Percentiles rank a stretch among this genome's conserved stretches.
These are phyloP conservation scores for Pseudogymnoascus sp. DNA, from an alignment of 2,329 filamentous ascomycete genomes.

Conservation along the genomic window DNA sequence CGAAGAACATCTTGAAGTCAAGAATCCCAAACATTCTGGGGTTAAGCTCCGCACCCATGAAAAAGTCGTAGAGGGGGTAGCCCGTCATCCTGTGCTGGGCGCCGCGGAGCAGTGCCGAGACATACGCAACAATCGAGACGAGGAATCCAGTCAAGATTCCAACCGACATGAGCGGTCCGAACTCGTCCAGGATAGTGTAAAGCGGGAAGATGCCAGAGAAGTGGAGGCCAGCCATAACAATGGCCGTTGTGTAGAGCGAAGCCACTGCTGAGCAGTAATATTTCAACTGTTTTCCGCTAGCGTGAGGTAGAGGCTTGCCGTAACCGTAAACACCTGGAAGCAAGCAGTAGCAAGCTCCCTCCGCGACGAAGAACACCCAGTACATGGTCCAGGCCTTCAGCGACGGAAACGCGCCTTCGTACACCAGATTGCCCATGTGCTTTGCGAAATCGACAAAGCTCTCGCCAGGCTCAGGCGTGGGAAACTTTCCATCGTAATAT, in stretches of 20 bases:
- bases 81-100: constrained; percentile 89
- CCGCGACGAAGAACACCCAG: constrained; percentile 85
- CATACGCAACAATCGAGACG: constrained; percentile 75
- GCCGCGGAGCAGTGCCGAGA: constrained; percentile 73
- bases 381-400: constrained; percentile 84
- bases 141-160: constrained; percentile 86
- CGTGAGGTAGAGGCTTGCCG: constrained; percentile 79
- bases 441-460: constrained; percentile 61
- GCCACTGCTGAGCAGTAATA: constrained; percentile 92
- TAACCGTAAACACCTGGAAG: constrained; percentile 82
- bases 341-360: constrained; percentile 73
- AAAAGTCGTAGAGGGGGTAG: constrained; percentile 74
- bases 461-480: constrained; percentile 57
- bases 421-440: constrained; percentile 65
- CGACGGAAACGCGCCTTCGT: constrained; percentile 77
- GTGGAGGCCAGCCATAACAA: constrained; percentile 63
- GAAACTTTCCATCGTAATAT: constrained; percentile 82
- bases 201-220: constrained; percentile 78
- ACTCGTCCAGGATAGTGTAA: constrained; percentile 90
- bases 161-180: constrained; percentile 85
- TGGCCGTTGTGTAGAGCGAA: constrained; percentile 82
- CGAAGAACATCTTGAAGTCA: constrained; percentile 94
- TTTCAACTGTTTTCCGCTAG: constrained; percentile 73
- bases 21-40: constrained; percentile 76
- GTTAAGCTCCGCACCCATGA: constrained; percentile 84